Conservation (phyloP, 1,284 basidiomycete species). For the Sanguinoderma infundibulare region DNA sequence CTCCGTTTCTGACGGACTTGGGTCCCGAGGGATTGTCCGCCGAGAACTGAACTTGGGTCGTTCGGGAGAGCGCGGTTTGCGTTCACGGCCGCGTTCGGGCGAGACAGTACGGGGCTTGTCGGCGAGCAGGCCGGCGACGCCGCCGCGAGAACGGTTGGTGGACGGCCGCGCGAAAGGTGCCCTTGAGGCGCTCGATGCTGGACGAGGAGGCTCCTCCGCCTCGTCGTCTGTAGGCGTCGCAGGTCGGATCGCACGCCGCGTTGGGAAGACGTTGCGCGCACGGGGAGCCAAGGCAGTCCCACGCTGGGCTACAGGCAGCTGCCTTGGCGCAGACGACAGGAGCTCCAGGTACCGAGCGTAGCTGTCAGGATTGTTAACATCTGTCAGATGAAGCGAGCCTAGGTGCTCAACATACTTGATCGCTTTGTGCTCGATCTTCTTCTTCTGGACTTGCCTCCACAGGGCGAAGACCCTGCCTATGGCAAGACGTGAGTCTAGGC, state of each 20-base stretch:
- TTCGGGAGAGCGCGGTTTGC: constrained; percentile 36
- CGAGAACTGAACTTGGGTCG: constrained; percentile 37
- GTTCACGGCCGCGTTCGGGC: constrained; percentile 13
- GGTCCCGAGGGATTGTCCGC: constrained; percentile 31
- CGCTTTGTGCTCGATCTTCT: constrained; percentile 76
- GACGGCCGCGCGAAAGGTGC: constrained; percentile 31
- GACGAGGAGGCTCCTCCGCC: constrained; percentile 21
- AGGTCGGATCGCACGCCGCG: constrained; percentile 34
- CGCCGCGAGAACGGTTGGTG: constrained; percentile 31
- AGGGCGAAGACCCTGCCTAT: constrained; percentile 62
- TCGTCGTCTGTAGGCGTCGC: constrained; percentile 33
- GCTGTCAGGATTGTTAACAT: constrained; percentile 36
- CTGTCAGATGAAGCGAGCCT: neutral
- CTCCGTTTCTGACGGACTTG: constrained; percentile 43
- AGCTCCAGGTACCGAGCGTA: constrained; percentile 74
- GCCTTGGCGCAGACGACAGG: constrained; percentile 47
- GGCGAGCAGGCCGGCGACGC: constrained; percentile 44
- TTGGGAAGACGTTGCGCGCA: constrained; percentile 14
- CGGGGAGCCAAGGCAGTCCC: constrained; percentile 19
- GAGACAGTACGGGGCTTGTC: constrained; percentile 17
- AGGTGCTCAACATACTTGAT: constrained; percentile 65
- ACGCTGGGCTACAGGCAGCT: constrained; percentile 17
- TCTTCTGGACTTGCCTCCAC: constrained; percentile 69
- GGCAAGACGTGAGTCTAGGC: constrained; percentile 12
- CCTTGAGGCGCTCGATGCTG: constrained; percentile 33